Conservation (phyloP, 208 protist genomes). For the Angomonas desouzai region DNA sequence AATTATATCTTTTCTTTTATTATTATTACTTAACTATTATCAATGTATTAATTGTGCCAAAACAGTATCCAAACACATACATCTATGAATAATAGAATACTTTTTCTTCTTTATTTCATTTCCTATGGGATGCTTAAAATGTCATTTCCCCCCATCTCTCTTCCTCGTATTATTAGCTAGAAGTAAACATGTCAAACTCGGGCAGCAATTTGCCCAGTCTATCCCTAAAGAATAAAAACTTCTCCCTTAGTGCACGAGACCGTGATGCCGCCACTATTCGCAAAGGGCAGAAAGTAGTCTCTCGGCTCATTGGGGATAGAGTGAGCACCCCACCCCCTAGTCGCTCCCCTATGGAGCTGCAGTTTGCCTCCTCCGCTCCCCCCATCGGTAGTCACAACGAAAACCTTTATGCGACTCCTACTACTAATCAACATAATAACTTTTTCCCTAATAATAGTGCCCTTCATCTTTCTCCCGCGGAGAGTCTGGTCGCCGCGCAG, state of each 20-base stretch:
- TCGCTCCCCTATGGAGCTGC: background rate
- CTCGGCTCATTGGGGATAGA: background rate
- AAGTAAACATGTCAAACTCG: constrained; percentile 4
- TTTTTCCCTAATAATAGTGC: background rate
- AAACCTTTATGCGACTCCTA: too few relatives aligned
- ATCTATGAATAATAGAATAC: too few relatives aligned
- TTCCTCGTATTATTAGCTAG: constrained; percentile 4
- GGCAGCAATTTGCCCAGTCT: background rate
- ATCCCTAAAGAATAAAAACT: constrained; percentile 6
- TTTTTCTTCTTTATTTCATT: too few relatives aligned
- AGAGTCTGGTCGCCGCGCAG: constrained; percentile 29
- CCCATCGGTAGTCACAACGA: background rate
- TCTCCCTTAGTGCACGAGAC: constrained; percentile 6
- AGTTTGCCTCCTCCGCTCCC: background rate
- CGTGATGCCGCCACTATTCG: background rate
- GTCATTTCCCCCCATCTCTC: too few relatives aligned
- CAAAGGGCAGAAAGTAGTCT: background rate
- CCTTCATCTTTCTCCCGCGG: constrained; percentile 23
- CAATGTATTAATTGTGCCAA: too few relatives aligned
- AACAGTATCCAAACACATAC: too few relatives aligned
- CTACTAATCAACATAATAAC: too few relatives aligned
- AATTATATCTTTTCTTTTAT: too few relatives aligned
- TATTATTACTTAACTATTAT: too few relatives aligned
- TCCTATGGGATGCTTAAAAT: too few relatives aligned
- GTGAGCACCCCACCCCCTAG: background rate